Conservation (phyloP, 2,329 filamentous ascomycete species). For the Thelonectria blattea region DNA sequence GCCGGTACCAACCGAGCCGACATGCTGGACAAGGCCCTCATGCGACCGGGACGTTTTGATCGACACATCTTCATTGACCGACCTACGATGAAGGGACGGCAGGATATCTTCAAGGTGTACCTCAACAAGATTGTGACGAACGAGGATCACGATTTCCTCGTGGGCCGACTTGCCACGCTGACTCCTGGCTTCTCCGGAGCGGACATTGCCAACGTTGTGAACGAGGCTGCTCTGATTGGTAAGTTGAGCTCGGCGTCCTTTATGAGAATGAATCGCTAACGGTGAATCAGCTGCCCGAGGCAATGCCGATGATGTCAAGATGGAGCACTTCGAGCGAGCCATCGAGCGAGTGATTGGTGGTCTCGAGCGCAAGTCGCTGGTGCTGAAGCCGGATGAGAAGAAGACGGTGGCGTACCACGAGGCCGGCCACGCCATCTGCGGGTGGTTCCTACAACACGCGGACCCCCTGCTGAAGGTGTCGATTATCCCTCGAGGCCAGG, state of each 20-base stretch:
- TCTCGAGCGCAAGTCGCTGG: conserved; percentile 95
- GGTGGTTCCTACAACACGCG: conserved; percentile 97
- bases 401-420: conserved; percentile 97
- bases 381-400: conserved; percentile 93
- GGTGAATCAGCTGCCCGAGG: conserved; percentile 73
- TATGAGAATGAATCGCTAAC: conserved; percentile 20
- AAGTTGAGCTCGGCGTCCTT: conserved; percentile 45
- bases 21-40: conserved; percentile 91
- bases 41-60: conserved; percentile 97
- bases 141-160: conserved; percentile 86
- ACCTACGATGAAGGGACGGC: conserved; percentile 94
- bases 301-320: conserved; percentile 79
- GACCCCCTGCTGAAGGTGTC: conserved; percentile 97
- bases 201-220: conserved; percentile 98
- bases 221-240: conserved; percentile 97
- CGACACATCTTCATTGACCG: conserved; percentile 94
- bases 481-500: conserved; percentile 95
- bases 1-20: conserved; percentile 97
- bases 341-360: conserved; percentile 97
- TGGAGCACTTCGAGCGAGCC: conserved; percentile 94
- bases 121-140: conserved; percentile 92
- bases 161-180: conserved; percentile 86
- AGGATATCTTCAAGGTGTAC: conserved; percentile 96
- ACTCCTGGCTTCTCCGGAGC: conserved; percentile 97
- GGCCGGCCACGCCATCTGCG: conserved; percentile 96